Evolutionary conservation across 1,139 yeast genomes (phyloP).

Genomic region (Arxiozyma heterogenica): DNA sequence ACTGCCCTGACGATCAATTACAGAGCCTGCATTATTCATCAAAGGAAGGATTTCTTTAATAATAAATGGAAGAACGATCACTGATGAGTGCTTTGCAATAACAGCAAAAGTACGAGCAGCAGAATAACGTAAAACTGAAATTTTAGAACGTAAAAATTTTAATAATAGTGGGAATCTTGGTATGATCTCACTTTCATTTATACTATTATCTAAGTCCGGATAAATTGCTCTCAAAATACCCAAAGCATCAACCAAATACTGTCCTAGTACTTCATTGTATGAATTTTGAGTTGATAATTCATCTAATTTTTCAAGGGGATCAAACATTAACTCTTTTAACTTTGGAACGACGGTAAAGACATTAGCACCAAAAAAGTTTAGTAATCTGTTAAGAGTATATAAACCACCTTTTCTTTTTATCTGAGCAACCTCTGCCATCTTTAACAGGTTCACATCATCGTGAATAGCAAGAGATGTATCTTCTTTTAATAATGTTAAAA

Average conservation of each 20-base stretch:
- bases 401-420: constrained; percentile 80
- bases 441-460: constrained; percentile 55
- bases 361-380: constrained; percentile 42
- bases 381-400: constrained; percentile 52
- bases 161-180: constrained; percentile 42
- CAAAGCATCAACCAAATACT: constrained; percentile 74
- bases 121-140: constrained; percentile 78
- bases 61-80: constrained; percentile 65
- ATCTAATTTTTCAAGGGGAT: constrained; percentile 41
- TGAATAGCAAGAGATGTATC: constrained; percentile 63
- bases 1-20: constrained; percentile 84
- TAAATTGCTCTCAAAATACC: constrained; percentile 73
- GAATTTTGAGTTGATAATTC: constrained; percentile 31
- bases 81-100: constrained; percentile 64
- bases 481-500: constrained; percentile 72
- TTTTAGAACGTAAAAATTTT: constrained; percentile 57
- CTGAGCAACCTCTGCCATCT: constrained; percentile 61
- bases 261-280: constrained; percentile 50
- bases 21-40: constrained; percentile 68
- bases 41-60: constrained; percentile 75
- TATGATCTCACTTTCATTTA: constrained; percentile 42
- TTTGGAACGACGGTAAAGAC: constrained; percentile 61
- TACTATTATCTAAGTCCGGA: constrained; percentile 46
- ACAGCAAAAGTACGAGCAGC: constrained; percentile 87
- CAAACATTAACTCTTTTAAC: constrained; percentile 56